These are phyloP conservation scores for Pyrus pyrifolia DNA, from an alignment of 306 rosid genomes.

Conservation along the genomic window DNA sequence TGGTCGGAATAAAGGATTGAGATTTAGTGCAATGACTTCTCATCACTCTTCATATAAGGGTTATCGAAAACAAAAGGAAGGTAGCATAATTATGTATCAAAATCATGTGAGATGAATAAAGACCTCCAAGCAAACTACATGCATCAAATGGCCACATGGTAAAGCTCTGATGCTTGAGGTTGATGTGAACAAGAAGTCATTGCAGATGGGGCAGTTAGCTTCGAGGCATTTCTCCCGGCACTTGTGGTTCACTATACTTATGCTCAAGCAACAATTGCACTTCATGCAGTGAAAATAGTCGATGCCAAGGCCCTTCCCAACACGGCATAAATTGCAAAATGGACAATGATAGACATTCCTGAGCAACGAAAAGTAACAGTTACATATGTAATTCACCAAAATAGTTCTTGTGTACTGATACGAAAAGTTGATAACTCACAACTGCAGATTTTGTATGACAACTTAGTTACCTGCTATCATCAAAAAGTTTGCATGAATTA, in stretches of 20 bases:
- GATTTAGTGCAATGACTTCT: constrained; percentile 2
- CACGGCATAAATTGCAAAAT: constrained; percentile 90
- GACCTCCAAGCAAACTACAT: constrained; percentile 85
- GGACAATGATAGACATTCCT: constrained; percentile 94
- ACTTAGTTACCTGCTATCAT: constrained; percentile 67
- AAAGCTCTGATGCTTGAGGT: constrained; percentile 76
- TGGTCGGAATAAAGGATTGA: constrained; percentile 22
- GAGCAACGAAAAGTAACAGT: constrained; percentile 1
- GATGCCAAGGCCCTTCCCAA: constrained; percentile 87
- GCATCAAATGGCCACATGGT: constrained; percentile 93
- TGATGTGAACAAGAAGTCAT: constrained; percentile 74
- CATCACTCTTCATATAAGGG: neutral
- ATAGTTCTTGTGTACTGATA: neutral
- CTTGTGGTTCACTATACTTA: constrained; percentile 50
- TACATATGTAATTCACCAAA: neutral
- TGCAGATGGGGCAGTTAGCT: constrained; percentile 84
- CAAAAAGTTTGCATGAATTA: constrained; percentile 79
- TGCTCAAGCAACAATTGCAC: constrained; percentile 84
- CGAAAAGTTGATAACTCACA: neutral
- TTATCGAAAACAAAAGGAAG: neutral
- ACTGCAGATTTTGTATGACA: neutral
- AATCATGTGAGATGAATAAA: constrained; percentile 5
- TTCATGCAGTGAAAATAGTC: constrained; percentile 93
- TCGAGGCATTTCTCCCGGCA: constrained; percentile 83
- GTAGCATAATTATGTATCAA: neutral